Conservation (phyloP, 257 asterid genomes). For the Fraxinus quadrangulata region DNA sequence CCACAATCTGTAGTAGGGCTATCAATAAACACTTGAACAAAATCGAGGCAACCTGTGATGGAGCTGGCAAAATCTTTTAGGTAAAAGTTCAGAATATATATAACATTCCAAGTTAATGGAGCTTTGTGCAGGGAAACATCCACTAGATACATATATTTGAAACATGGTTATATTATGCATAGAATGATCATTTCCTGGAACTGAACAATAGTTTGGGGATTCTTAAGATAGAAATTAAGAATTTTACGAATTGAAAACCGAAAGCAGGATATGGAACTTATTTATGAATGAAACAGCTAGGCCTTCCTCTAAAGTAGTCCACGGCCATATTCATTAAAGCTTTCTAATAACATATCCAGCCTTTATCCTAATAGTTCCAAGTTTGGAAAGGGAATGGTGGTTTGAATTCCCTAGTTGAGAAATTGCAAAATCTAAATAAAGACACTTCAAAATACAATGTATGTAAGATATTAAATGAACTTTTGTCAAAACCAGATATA, state of each 20-base stretch:
- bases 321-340: no score
- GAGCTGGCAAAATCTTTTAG: neutral
- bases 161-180: neutral
- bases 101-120: neutral
- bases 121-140: neutral
- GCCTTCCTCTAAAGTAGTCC: no score
- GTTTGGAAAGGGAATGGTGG: no score
- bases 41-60: neutral
- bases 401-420: no score
- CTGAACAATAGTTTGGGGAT: neutral
- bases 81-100: neutral
- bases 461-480: neutral
- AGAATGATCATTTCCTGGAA: neutral
- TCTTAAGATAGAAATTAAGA: no score
- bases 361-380: no score
- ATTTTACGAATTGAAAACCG: no score
- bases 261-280: no score
- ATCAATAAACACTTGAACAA: neutral
- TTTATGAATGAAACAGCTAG: no score
- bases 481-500: constrained; percentile 1
- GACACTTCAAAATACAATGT: neutral
- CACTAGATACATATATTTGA: neutral
- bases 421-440: no score
- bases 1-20: neutral
- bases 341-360: no score